Base-by-base conservation (phyloP, 2,329 filamentous ascomycete species). In the Fusarium pilosicola region DNA sequence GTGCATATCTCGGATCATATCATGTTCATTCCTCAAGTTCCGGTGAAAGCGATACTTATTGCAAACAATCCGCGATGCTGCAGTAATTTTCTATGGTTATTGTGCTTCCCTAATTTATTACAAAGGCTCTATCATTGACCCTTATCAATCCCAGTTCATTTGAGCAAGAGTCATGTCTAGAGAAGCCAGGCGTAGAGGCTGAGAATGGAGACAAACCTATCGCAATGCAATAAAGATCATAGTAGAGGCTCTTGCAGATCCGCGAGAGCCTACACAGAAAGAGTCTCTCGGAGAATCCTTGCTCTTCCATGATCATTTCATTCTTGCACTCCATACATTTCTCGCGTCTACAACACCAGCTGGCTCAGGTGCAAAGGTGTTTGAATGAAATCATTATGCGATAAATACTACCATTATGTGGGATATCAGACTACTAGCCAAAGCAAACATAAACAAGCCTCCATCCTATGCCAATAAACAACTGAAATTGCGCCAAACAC, bases 401-500 rank as follows among this genome's bases (percentile, higher is more conserved):
- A 48, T 64, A 48, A 45, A 51, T 61, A 73, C 54, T 70, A 73
- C 64, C 44, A 74, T 69, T 73, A 69, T 34, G 48, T 32, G 49
- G 58, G 68, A 74, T 62, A 75, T 75, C 41, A 64, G 30, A 70
- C 57, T 70, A 65, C 54, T 26, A 49, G 39, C n/a, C 11, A 34
- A 55, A 10, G 51, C 24, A 68, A 62, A 46, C 65, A 59, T 22
- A 36, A 65, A 51, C 42, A 63, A 67, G 46, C 66, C 49, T 69
- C 58, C 58, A 63, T 44, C 70, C 70, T 36, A 48, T 56, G 57
- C 45, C 45, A 56, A 57, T 68, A 28, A 36, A n/a, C 32, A 20
- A 49, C 38, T 38, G 51, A 49, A 54, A 60, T 61, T 69, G 18
- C 74, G 66, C 74, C 74, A 52, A 72, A 76, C 73, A 64, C 70